Base-by-base conservation (phyloP, 768 basidiomycete genomes). In the Lactarius psammicola region DNA sequence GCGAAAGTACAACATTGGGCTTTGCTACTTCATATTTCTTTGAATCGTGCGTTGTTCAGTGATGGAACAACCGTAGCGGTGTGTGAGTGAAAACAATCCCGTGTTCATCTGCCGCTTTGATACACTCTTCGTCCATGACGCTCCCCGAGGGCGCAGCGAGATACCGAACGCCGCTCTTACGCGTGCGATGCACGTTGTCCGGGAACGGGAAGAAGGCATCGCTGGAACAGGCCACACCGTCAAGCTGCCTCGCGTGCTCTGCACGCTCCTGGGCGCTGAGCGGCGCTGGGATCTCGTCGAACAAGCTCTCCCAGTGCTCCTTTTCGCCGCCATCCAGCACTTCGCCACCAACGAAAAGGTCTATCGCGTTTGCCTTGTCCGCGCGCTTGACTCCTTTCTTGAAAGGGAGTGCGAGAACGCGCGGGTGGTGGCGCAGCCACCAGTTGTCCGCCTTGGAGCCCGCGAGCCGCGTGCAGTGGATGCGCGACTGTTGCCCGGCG, bases 181-280 rank as follows among this genome's bases (percentile, higher is more conserved):
- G 82, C 59, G 94, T 92, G 54, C 97, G 83, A 75, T 98, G 92
- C 38, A 99, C 96, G 71, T 98, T 99, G 74, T 99, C 97, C 15
- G 96, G 85, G 86, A 98, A 98, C 20, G 97, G 97, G 94, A 98
- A 98, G 85, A 99, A 99, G 59, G 96, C 97, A 70, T 99, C 97
- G 67, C 93, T 95, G 36, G 92, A 92, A 78, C 97, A 96, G 7
- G 91, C 87, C 59, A 98, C 96, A 26, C 86, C 91, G 66, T 89
- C 87, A 63, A 98, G 79, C 78, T 88, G 79, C 55, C 71, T 76
- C 59, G 85, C 85, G 85, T 94, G 95, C 60, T 84, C 84, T 72
- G 81, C 84, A 75, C 84, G 88, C 78, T 97, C 95, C 66, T 81
- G 81, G 18, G 79, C 82, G 18, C 78, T 85, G 68, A 99, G 78